These are phyloP conservation scores for Hydrangea macrophylla DNA, from an alignment of 148 eudicot genomes.

Conservation along the genomic window DNA sequence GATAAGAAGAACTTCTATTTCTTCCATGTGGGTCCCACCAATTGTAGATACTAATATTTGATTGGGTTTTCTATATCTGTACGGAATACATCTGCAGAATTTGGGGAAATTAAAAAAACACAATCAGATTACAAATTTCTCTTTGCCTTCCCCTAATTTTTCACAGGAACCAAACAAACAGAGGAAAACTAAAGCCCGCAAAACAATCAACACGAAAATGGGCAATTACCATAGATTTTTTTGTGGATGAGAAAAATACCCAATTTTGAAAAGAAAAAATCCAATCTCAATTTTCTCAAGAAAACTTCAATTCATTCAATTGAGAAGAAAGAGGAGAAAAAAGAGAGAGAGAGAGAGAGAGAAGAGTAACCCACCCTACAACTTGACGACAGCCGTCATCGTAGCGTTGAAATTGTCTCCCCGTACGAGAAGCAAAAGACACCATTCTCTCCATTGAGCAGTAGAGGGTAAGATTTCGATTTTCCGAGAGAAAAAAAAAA, in stretches of 20 bases:
- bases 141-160: neutral
- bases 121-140: neutral
- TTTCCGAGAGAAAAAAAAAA: neutral
- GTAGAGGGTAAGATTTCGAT: neutral
- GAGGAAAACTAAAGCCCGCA: neutral
- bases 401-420: conserved; percentile 45
- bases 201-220: neutral
- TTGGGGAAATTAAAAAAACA: neutral
- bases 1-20: conserved; percentile 49
- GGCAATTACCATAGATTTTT: neutral
- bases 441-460: conserved; percentile 6
- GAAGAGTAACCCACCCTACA: conserved; percentile 39
- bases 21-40: conserved; percentile 20
- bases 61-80: conserved; percentile 24
- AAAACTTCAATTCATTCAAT: neutral
- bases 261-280: neutral
- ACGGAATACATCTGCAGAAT: conserved; percentile 56
- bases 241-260: neutral
- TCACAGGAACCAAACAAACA: neutral
- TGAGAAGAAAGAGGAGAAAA: neutral
- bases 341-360: neutral
- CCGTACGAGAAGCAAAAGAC: conserved; percentile 34
- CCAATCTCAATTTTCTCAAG: neutral
- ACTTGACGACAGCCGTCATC: conserved; percentile 45
- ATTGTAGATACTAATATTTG: conserved; percentile 2